Evolutionary conservation across 2,329 filamentous ascomycete genomes (phyloP).

Genomic region (Orbilia blumenaviensis): DNA sequence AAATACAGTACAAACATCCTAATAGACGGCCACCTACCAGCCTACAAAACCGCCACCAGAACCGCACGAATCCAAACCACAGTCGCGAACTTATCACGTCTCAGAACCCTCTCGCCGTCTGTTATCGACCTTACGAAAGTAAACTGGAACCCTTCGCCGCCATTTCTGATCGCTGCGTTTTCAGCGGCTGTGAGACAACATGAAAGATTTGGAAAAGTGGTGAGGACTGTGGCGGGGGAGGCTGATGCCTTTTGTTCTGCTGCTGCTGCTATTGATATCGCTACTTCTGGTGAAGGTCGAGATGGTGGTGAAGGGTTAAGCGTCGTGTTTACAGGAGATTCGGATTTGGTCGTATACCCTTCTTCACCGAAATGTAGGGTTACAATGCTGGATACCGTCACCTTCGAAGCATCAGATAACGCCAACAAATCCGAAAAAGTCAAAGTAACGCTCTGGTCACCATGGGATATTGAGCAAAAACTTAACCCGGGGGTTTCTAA

Average conservation of each 20-base stretch:
- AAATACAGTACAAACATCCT: constrained; percentile 12
- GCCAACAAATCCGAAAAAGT: not conserved
- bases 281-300: too few species aligned
- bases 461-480: constrained; percentile 15
- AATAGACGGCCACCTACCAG: constrained; percentile 32
- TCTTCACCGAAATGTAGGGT: not conserved
- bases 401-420: constrained; percentile 15
- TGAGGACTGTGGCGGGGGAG: constrained; percentile 23
- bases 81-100: not conserved
- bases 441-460: constrained; percentile 28
- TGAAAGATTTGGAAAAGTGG: constrained; percentile 2
- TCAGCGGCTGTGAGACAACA: not conserved
- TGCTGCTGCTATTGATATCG: not conserved
- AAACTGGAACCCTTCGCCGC: constrained; percentile 29
- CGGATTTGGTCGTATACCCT: constrained; percentile 39
- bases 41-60: constrained; percentile 36
- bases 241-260: constrained; percentile 42
- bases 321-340: constrained; percentile 40
- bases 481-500: constrained; percentile 9
- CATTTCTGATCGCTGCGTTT: constrained; percentile 41
- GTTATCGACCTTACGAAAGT: constrained; percentile 17
- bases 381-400: not conserved
- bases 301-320: not conserved
- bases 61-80: constrained; percentile 31
- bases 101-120: constrained; percentile 15